Conservation (phyloP, 2,329 filamentous ascomycete species). For the Talaromyces sp. region DNA sequence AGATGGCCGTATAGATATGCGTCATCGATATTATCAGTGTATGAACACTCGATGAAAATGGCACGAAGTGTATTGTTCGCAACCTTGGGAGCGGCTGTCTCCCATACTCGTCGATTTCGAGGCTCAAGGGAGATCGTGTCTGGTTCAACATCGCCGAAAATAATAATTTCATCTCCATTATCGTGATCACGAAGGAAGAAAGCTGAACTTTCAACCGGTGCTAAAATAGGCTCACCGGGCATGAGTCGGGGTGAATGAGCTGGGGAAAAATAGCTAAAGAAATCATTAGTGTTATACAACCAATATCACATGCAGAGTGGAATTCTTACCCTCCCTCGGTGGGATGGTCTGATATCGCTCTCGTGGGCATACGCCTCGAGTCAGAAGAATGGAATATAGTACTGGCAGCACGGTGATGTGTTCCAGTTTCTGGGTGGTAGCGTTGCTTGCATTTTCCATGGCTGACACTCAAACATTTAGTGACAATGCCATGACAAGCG, state of each 20-base stretch:
- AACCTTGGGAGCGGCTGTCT: slow-evolving; percentile 84
- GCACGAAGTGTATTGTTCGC: slow-evolving; percentile 70
- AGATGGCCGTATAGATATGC: slow-evolving; percentile 85
- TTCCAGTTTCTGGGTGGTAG: slow-evolving; percentile 51
- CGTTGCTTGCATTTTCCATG: slow-evolving; percentile 86
- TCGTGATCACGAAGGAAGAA: slow-evolving; percentile 84
- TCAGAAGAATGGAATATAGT: slow-evolving; percentile 49
- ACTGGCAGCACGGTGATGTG: slow-evolving; percentile 62
- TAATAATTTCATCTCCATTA: slow-evolving; percentile 76
- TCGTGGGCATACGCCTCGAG: slow-evolving; percentile 46
- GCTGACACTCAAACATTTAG: slow-evolving; percentile 83
- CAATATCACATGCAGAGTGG: neutral
- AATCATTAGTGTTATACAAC: slow-evolving; percentile 1
- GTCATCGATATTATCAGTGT: slow-evolving; percentile 76
- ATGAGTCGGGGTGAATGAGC: slow-evolving; percentile 31
- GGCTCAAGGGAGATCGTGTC: slow-evolving; percentile 82
- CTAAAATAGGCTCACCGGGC: slow-evolving; percentile 19
- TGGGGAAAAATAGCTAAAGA: slow-evolving; percentile 34
- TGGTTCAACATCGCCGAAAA: slow-evolving; percentile 95
- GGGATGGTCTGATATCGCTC: slow-evolving; percentile 35
- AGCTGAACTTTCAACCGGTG: slow-evolving; percentile 73
- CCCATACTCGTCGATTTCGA: slow-evolving; percentile 81
- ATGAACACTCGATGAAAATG: slow-evolving; percentile 96
- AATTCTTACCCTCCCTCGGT: slow-evolving; percentile 34
- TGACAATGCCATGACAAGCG: slow-evolving; percentile 83